Evolutionary conservation across 2,329 filamentous ascomycete genomes (phyloP), one percentile per base, ranked within the genome.

Genomic region (Ophiostoma piceae): DNA sequence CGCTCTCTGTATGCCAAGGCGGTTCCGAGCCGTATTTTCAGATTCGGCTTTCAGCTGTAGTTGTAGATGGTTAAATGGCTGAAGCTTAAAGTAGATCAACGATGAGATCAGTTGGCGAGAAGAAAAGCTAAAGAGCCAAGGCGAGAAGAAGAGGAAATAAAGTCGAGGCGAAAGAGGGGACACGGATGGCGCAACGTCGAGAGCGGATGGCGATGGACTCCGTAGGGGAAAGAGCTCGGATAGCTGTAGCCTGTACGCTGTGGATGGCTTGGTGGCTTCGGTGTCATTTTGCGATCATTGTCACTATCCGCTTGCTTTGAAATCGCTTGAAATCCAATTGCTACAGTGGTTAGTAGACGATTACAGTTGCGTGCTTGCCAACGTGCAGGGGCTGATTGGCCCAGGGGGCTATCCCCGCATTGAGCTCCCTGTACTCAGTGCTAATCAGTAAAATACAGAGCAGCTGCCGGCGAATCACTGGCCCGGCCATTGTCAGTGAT

Each of bases 381-480:
- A 73, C 43, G 26, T 39, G 19, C 64, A 26, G 51, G 66, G 66
- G 68, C 62, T 73, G 71, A 73, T 73, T 73, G 71, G 72, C 67
- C 39, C 35, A 14, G 60, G 66, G 39, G 39, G 39, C 41, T 14
- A 7, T 29, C 51, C 51, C 51, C 51, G 22, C 51, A 57, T 57
- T 12, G 8, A 22, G 41, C 41, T 43, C 41, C 14, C 41, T 47
- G 43, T 26, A 12, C 35, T 35, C 35, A 35, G 35, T 35, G 8
- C 35, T 35, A 35, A 1, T 35, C 35, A 35, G 35, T 35, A 29
- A 29, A 29, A 29, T 29, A 35, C 35, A 35, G 35, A 29, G n/a
- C 19, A 3, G 14, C 47, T 8, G n/a, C 47, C 47, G 47, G 47
- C 47, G 47, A 54, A 54, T 54, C 47, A 54, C 47, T 54, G 47